Conservation (phyloP, 441 rosid genomes). For the Manihot esculenta region DNA sequence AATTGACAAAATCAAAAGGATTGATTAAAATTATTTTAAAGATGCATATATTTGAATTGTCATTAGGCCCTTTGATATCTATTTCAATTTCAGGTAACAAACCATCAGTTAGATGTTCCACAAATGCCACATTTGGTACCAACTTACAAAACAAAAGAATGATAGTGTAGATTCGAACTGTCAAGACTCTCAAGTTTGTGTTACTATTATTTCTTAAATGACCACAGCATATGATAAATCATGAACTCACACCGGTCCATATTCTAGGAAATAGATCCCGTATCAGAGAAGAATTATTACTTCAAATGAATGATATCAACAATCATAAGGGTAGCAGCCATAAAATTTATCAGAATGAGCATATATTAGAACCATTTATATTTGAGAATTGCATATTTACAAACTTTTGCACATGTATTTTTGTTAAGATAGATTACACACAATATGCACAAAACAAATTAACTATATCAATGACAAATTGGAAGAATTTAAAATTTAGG, state of each 20-base stretch:
- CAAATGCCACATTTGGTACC: neutral
- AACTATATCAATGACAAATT: slow-evolving; percentile 11
- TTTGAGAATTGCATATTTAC: neutral
- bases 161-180: neutral
- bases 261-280: neutral
- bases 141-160: neutral
- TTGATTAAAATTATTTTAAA: too few species aligned
- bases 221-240: neutral
- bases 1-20: too few species aligned
- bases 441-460: neutral
- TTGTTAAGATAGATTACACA: slow-evolving; percentile 1
- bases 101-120: neutral
- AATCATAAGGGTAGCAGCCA: neutral
- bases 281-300: too few species aligned
- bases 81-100: neutral
- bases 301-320: slow-evolving; percentile 3
- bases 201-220: neutral
- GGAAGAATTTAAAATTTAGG: slow-evolving; percentile 3
- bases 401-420: neutral
- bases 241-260: neutral
- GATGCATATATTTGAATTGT: too few species aligned
- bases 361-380: neutral
- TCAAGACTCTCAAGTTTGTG: neutral
- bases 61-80: neutral
- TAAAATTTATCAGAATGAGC: neutral